Conservation (phyloP, 225 moss, liverwort and hornwort genomes). For the Sphagnum contortum region DNA sequence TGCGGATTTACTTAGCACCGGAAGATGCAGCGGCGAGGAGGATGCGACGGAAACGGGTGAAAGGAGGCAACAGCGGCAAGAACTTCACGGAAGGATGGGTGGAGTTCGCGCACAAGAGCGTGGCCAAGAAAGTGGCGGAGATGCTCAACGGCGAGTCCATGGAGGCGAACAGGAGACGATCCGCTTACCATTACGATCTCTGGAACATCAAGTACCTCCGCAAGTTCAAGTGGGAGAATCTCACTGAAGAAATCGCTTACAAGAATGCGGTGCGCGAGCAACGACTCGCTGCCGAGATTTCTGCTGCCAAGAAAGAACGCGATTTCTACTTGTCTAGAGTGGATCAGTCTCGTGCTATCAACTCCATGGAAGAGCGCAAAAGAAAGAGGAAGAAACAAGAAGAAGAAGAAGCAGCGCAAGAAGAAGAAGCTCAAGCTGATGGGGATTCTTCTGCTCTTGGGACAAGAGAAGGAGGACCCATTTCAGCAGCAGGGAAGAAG, state of each 20-base stretch:
- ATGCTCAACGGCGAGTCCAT: constrained; percentile 83
- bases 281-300: constrained; percentile 84
- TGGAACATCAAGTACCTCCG: constrained; percentile 95
- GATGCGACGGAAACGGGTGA: constrained; percentile 54
- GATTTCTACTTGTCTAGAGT: constrained; percentile 91
- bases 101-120: constrained; percentile 90
- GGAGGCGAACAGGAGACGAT: constrained; percentile 64
- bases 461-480: constrained; percentile 8
- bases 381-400: constrained; percentile 25
- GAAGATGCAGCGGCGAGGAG: constrained; percentile 57
- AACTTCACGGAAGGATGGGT: constrained; percentile 99
- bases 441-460: constrained; percentile 6
- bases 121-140: constrained; percentile 63
- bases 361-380: constrained; percentile 91
- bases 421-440: constrained; percentile 47
- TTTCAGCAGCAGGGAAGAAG: background rate
- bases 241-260: constrained; percentile 88
- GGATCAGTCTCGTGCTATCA: constrained; percentile 91
- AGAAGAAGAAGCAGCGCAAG: too few species aligned
- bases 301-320: constrained; percentile 94
- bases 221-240: constrained; percentile 94
- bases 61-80: constrained; percentile 89
- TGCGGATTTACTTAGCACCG: constrained; percentile 81
- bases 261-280: constrained; percentile 94
- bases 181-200: constrained; percentile 95